phyloP scores from a whole-genome alignment of 768 basidiomycete genomes.

The Panellus pusillus region DNA sequence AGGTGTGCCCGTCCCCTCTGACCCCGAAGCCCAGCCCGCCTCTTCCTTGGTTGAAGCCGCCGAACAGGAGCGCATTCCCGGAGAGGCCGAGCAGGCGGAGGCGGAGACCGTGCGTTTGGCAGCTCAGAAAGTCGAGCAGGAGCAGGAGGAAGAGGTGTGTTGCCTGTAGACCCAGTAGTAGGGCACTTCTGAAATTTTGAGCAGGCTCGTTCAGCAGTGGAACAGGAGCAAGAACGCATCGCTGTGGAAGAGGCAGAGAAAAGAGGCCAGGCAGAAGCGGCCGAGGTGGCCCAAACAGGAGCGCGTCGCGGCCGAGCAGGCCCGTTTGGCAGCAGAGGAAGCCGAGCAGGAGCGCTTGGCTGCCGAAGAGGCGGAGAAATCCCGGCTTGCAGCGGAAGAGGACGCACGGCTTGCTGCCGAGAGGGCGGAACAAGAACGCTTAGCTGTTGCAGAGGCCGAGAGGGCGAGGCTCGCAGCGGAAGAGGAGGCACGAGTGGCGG shows the following conservation, averaged over 20 bases:
- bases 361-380: too few relatives aligned
- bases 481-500: constrained; percentile 1
- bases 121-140: not conserved
- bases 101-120: not conserved
- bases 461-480: too few relatives aligned
- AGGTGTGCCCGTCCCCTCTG: constrained; percentile 5
- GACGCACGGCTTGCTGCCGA: not conserved
- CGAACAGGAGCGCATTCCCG: not conserved
- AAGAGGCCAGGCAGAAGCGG: too few relatives aligned
- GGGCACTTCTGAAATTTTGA: too few relatives aligned
- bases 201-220: not conserved
- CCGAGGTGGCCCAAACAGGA: too few relatives aligned
- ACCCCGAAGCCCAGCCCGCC: not conserved
- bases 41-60: not conserved
- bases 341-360: not conserved
- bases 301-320: too few relatives aligned
- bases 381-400: too few relatives aligned
- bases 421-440: not conserved
- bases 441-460: not conserved
- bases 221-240: constrained; percentile 3
- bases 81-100: constrained; percentile 1
- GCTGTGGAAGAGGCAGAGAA: not conserved
- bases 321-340: not conserved
- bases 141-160: not conserved
- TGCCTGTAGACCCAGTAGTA: too few relatives aligned